Conservation (phyloP, 768 basidiomycete species). For the Lactarius deliciosus region DNA sequence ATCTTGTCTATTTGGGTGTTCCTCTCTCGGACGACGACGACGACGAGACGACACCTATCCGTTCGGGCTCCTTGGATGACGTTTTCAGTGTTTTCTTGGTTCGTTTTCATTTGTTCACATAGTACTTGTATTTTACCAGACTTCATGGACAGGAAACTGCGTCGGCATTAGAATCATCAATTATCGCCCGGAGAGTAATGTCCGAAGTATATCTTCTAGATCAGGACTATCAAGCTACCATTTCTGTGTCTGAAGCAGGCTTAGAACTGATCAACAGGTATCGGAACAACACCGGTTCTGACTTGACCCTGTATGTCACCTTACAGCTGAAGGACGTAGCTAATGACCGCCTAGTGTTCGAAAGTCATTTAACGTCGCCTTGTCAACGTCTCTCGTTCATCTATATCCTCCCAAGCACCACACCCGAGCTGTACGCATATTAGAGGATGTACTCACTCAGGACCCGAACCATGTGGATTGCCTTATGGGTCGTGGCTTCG, state of each 20-base stretch:
- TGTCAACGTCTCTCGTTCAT: conserved; percentile 80
- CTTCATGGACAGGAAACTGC: conserved; percentile 15
- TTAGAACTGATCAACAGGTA: conserved; percentile 52
- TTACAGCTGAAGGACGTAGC: background rate
- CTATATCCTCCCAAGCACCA: conserved; percentile 91
- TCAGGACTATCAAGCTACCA: conserved; percentile 70
- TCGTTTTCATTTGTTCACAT: conserved; percentile 31
- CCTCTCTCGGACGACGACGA: conserved; percentile 44
- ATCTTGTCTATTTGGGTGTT: conserved; percentile 61
- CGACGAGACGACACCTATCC: conserved; percentile 36
- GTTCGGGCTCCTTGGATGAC: conserved; percentile 42
- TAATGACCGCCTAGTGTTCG: conserved; percentile 47
- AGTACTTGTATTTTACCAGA: conserved; percentile 1
- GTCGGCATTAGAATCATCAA: conserved; percentile 41
- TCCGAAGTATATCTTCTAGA: conserved; percentile 65
- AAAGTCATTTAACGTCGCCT: conserved; percentile 65
- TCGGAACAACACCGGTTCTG: conserved; percentile 58
- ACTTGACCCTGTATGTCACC: conserved; percentile 46
- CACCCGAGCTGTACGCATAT: conserved; percentile 65
- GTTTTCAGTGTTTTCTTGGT: conserved; percentile 65
- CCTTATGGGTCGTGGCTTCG: conserved; percentile 73
- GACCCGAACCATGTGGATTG: conserved; percentile 63
- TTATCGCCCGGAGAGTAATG: conserved; percentile 66
- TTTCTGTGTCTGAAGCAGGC: conserved; percentile 70
- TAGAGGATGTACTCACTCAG: conserved; percentile 66